These are phyloP conservation scores for Russula virescens DNA, from an alignment of 768 basidiomycete species.

Conservation along the genomic window DNA sequence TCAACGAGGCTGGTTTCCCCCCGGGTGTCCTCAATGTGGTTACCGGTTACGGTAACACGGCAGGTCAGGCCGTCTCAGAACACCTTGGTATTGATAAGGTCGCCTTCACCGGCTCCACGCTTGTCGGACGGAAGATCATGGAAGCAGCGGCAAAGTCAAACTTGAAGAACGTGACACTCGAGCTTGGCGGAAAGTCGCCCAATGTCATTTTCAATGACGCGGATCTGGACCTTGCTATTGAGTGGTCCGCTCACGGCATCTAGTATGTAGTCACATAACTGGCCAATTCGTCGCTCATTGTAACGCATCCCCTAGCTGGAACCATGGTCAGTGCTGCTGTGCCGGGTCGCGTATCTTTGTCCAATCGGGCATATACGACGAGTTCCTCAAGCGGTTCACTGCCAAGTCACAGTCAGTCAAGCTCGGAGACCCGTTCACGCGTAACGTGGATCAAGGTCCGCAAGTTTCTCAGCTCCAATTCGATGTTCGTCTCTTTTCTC, in stretches of 20 bases:
- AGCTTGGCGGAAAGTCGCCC: conserved; percentile 66
- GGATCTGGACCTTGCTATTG: conserved; percentile 51
- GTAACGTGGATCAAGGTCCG: conserved; percentile 64
- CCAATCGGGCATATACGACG: conserved; percentile 72
- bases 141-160: conserved; percentile 55
- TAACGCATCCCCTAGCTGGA: conserved; percentile 47
- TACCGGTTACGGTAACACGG: conserved; percentile 48
- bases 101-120: conserved; percentile 65
- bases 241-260: conserved; percentile 54
- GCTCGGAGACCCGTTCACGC: conserved; percentile 66
- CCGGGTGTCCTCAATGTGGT: conserved; percentile 59
- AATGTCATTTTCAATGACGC: conserved; percentile 59
- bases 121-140: conserved; percentile 58
- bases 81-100: conserved; percentile 61
- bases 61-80: conserved; percentile 50
- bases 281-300: background rate
- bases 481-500: conserved; percentile 41
- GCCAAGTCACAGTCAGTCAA: conserved; percentile 48
- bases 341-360: conserved; percentile 82
- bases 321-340: conserved; percentile 73
- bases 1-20: conserved; percentile 56
- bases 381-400: conserved; percentile 58
- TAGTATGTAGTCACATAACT: conserved; percentile 37
- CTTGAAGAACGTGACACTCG: conserved; percentile 64
- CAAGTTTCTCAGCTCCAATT: conserved; percentile 73